Base-by-base conservation (phyloP, 495 filamentous ascomycete genomes). In the Daldinia childiae region DNA sequence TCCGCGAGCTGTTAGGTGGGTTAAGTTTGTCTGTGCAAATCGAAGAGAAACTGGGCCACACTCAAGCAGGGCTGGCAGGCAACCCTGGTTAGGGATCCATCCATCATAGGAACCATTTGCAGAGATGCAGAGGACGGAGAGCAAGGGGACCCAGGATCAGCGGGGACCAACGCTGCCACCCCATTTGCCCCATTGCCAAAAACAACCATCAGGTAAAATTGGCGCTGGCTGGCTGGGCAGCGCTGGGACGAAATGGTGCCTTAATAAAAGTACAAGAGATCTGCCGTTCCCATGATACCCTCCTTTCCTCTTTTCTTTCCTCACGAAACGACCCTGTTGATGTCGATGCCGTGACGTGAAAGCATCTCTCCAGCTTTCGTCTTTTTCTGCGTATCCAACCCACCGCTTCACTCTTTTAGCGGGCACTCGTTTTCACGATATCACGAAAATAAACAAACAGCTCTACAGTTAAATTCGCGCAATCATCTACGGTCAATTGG, bases 321-420 rank as follows among this genome's bases (percentile, higher is more conserved):
- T 77, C 78, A 79, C 78, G 78, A 78, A 78, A 77, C 72, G 73
- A 76, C 71, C 78, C 72, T 79, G 76, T 78, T 80, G 77, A 82
- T 82, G 76, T 80, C 81, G 80, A 80, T 80, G 82, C 81, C 75
- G 72, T 80, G 77, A 79, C 78, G 76, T 78, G 86, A 84, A 82
- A 85, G 85, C 83, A 76, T 84, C 81, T 69, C 77, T 12, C 80
- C 77, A 80, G 82, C 85, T 85, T 78, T 86, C 77, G 77, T 77
- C 78, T 72, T 82, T 82, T 81, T 76, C 76, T 71, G 62, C 76
- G 76, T 79, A 81, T 83, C 82, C 82, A 75, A 82, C 90, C 86
- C 79, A 94, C 93, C 92, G 93, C 93, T 95, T 94, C 93, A 95
- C 91, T 96, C 93, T 76, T 96, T 96, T 85, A 95, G 93, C 93